Conservation (phyloP, 2,329 filamentous ascomycete species). For the Fusarium duplospermum region DNA sequence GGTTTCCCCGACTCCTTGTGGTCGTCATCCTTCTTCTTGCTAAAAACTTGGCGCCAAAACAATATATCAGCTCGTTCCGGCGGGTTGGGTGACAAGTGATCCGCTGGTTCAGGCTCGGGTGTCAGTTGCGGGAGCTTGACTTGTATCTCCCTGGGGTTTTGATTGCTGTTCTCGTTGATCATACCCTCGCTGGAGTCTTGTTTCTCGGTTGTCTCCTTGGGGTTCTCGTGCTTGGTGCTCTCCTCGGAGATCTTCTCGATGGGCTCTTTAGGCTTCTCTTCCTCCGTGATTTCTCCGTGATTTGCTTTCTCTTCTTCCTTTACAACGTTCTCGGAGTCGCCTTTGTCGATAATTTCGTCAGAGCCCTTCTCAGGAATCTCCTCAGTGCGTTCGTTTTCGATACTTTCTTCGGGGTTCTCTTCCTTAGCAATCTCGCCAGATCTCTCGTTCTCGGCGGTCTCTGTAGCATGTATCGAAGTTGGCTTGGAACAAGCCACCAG, state of each 20-base stretch:
- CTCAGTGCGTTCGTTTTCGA: background rate
- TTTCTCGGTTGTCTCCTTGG: background rate
- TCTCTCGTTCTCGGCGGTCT: background rate
- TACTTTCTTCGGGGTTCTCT: background rate
- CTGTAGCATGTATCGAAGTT: background rate
- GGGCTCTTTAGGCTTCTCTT: background rate
- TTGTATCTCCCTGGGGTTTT: no score
- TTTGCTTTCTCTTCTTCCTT: background rate
- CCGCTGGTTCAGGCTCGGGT: background rate
- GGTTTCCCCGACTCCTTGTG: background rate
- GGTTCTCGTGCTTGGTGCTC: background rate
- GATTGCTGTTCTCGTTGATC: background rate
- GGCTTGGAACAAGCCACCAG: background rate
- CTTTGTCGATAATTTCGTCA: background rate
- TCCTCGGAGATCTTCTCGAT: background rate
- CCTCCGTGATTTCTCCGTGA: no score
- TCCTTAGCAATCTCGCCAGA: background rate
- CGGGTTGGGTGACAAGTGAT: background rate
- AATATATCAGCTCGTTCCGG: background rate
- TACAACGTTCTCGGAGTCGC: background rate
- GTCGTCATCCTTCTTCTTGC: background rate
- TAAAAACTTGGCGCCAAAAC: background rate
- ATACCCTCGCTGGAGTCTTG: background rate
- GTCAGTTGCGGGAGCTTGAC: background rate
- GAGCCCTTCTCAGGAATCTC: background rate